Evolutionary conservation across 2,329 filamentous ascomycete species (phyloP).

Genomic region (Aquanectria penicillioides): DNA sequence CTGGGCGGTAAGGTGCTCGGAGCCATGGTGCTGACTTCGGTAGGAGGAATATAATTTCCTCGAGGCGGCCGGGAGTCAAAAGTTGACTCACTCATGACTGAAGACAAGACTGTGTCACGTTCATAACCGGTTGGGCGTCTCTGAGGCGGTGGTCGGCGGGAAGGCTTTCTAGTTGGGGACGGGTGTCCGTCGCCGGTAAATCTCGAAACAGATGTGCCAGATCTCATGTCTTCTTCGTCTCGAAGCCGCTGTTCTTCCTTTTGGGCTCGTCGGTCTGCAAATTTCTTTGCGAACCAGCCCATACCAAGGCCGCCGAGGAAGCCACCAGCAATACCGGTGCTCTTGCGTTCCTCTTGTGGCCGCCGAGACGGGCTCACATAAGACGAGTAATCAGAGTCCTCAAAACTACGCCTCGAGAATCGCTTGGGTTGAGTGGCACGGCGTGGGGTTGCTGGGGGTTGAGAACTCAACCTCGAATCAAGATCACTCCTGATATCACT

Average conservation of each 20-base stretch:
- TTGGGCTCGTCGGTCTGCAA: slow-evolving; percentile 64
- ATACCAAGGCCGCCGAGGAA: slow-evolving; percentile 70
- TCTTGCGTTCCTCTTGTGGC: slow-evolving; percentile 55
- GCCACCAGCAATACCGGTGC: slow-evolving; percentile 65
- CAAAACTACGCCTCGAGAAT: slow-evolving; percentile 55
- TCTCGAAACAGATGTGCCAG: slow-evolving; percentile 69
- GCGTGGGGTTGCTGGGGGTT: slow-evolving; percentile 58
- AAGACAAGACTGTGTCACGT: slow-evolving; percentile 41
- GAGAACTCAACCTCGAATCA: slow-evolving; percentile 48
- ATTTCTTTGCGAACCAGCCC: slow-evolving; percentile 74
- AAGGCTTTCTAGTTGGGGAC: slow-evolving; percentile 55
- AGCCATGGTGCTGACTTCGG: slow-evolving; percentile 20
- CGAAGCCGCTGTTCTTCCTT: slow-evolving; percentile 58
- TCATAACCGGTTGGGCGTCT: slow-evolving; percentile 45
- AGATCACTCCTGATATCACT: slow-evolving; percentile 52
- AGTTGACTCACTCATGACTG: slow-evolving; percentile 50
- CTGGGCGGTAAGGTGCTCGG: slow-evolving; percentile 23
- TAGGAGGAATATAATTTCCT: slow-evolving; percentile 38
- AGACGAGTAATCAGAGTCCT: slow-evolving; percentile 68
- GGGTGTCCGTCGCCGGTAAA: slow-evolving; percentile 76
- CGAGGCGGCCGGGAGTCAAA: slow-evolving; percentile 44
- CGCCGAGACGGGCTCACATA: slow-evolving; percentile 72
- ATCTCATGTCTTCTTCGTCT: slow-evolving; percentile 64
- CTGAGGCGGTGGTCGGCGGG: slow-evolving; percentile 43
- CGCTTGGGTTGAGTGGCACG: slow-evolving; percentile 58